Evolutionary conservation across 2,329 filamentous ascomycete genomes (phyloP).

Genomic region (Ampelomyces quisqualis): DNA sequence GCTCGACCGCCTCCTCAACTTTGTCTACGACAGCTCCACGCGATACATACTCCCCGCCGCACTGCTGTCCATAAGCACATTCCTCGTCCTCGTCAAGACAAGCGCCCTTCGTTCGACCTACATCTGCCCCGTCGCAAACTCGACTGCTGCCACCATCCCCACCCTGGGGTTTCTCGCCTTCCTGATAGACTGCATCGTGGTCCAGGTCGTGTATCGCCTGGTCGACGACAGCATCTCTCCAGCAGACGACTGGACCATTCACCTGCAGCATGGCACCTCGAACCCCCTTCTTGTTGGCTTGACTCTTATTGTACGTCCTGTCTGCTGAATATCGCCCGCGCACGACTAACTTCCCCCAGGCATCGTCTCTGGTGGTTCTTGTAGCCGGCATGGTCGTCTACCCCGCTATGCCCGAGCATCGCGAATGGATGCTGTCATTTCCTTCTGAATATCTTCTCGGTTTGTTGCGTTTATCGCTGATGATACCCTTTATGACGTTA

Average conservation of each 20-base stretch:
- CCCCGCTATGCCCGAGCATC: constrained; percentile 36
- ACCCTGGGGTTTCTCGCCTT: constrained; percentile 36
- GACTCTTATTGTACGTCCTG: constrained; percentile 30
- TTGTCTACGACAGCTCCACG: constrained; percentile 30
- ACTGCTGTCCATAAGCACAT: constrained; percentile 35
- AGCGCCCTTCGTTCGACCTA: constrained; percentile 34
- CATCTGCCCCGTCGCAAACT: constrained; percentile 34
- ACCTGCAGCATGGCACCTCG: constrained; percentile 30
- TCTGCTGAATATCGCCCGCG: too few relatives aligned
- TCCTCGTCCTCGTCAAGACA: constrained; percentile 33
- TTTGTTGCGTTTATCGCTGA: constrained; percentile 41
- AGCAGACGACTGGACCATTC: constrained; percentile 26
- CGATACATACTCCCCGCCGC: constrained; percentile 37
- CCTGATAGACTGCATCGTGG: constrained; percentile 29
- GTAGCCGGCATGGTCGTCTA: constrained; percentile 34
- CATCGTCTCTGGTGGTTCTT: constrained; percentile 32
- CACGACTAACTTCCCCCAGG: constrained; percentile 27
- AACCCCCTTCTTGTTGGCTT: constrained; percentile 32
- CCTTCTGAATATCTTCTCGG: constrained; percentile 35
- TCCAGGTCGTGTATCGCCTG: constrained; percentile 28
- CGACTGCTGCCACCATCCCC: constrained; percentile 26
- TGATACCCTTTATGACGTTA: constrained; percentile 43
- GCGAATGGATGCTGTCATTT: constrained; percentile 38
- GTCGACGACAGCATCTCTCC: constrained; percentile 30
- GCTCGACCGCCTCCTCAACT: constrained; percentile 30